Evolutionary conservation across 768 basidiomycete genomes (phyloP).

Genomic region (Tulasnella sp.): DNA sequence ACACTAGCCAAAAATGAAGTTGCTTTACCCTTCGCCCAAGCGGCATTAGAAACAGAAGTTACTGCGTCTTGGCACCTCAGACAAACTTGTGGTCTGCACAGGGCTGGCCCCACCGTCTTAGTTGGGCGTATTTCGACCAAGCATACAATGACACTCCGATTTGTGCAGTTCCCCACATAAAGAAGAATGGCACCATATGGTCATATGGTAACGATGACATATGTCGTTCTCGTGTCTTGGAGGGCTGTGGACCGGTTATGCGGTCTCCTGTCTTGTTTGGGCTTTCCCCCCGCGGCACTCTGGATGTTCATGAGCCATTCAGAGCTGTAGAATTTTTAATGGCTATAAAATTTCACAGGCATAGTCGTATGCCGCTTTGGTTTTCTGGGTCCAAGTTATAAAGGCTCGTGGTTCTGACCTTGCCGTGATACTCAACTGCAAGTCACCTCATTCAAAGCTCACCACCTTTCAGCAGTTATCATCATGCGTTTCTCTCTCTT

Average conservation of each 20-base stretch:
- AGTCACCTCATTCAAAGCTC: background rate
- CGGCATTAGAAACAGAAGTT: background rate
- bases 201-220: no score
- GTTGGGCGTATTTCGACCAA: no score
- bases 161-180: no score
- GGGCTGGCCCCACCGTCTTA: no score
- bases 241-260: no score
- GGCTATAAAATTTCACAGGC: no score
- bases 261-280: background rate
- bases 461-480: background rate
- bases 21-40: no score
- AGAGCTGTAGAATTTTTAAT: no score
- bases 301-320: background rate
- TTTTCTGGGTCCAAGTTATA: background rate
- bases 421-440: background rate
- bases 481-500: background rate
- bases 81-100: background rate
- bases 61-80: background rate
- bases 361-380: background rate
- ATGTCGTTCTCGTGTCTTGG: no score
- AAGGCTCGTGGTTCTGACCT: background rate
- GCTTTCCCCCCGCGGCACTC: background rate
- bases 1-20: no score
- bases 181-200: no score
- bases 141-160: no score